Evolutionary conservation across 331 rosid species (phyloP).

Genomic region (Prunus yedoensis): DNA sequence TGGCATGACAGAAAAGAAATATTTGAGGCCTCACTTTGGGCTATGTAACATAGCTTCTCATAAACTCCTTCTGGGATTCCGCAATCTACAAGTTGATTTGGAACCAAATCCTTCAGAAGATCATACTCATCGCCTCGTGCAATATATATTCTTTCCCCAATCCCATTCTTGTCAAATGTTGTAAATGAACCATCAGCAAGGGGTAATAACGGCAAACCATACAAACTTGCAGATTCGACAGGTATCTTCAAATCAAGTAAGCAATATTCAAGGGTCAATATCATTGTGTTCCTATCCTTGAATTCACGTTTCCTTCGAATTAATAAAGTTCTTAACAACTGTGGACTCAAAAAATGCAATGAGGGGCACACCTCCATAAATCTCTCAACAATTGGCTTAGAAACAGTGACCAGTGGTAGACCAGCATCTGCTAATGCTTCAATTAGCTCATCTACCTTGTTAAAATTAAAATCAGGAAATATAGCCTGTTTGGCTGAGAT

Average conservation of each 20-base stretch:
- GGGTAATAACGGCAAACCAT: conserved; percentile 83
- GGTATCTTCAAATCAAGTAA: conserved; percentile 76
- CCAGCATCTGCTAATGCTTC: conserved; percentile 75
- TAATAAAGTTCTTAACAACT: conserved; percentile 72
- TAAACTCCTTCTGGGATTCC: conserved; percentile 70
- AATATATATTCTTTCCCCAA: conserved; percentile 85
- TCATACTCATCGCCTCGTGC: conserved; percentile 84
- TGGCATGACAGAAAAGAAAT: conserved; percentile 79
- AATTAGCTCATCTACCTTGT: conserved; percentile 59
- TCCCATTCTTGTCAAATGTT: conserved; percentile 63
- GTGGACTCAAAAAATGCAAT: conserved; percentile 84
- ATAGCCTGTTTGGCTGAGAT: conserved; percentile 83
- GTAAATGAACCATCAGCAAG: conserved; percentile 86
- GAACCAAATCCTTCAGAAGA: conserved; percentile 84
- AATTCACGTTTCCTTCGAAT: conserved; percentile 86
- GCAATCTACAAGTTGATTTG: conserved; percentile 67
- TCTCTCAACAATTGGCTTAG: conserved; percentile 65
- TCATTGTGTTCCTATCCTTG: conserved; percentile 73
- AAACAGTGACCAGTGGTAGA: conserved; percentile 72
- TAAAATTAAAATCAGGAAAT: conserved; percentile 90
- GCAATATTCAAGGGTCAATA: conserved; percentile 90
- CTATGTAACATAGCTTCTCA: conserved; percentile 69
- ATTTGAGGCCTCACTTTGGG: conserved; percentile 63
- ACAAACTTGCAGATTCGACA: conserved; percentile 57
- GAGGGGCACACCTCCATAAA: conserved; percentile 83